phyloP scores from a whole-genome alignment of 306 rosid genomes.

The Clitoria ternatea region DNA sequence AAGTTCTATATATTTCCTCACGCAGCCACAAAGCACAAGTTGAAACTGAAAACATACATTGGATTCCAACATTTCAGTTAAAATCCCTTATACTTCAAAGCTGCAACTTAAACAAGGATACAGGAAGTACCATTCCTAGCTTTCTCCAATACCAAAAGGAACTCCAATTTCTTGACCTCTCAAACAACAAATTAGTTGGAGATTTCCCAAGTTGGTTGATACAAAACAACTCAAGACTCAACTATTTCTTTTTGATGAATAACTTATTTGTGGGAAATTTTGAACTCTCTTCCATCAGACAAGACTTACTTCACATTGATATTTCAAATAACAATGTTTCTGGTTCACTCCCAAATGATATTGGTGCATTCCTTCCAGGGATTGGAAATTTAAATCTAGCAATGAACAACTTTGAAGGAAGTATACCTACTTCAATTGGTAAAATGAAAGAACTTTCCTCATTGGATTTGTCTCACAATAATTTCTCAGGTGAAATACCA shows the following conservation, averaged over 20 bases:
- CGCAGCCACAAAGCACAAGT: background rate
- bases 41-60: slow-evolving; percentile 14
- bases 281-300: background rate
- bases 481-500: slow-evolving; percentile 9
- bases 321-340: slow-evolving; percentile 22
- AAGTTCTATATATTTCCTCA: background rate
- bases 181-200: slow-evolving; percentile 20
- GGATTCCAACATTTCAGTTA: slow-evolving; percentile 31
- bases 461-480: slow-evolving; percentile 25
- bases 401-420: slow-evolving; percentile 19
- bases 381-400: background rate
- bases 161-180: background rate
- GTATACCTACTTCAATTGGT: slow-evolving; percentile 19
- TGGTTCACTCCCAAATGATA: slow-evolving; percentile 14
- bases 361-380: slow-evolving; percentile 8
- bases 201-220: slow-evolving; percentile 29
- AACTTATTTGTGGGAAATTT: background rate
- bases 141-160: slow-evolving; percentile 23
- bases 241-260: background rate
- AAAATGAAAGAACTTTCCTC: fast-evolving
- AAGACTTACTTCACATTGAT: background rate
- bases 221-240: slow-evolving; percentile 7
- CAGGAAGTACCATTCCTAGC: background rate
- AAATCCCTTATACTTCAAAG: background rate
- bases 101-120: slow-evolving; percentile 14